Evolutionary conservation across 2,329 filamentous ascomycete genomes (phyloP).

Genomic region (Ceratocystis destructans): DNA sequence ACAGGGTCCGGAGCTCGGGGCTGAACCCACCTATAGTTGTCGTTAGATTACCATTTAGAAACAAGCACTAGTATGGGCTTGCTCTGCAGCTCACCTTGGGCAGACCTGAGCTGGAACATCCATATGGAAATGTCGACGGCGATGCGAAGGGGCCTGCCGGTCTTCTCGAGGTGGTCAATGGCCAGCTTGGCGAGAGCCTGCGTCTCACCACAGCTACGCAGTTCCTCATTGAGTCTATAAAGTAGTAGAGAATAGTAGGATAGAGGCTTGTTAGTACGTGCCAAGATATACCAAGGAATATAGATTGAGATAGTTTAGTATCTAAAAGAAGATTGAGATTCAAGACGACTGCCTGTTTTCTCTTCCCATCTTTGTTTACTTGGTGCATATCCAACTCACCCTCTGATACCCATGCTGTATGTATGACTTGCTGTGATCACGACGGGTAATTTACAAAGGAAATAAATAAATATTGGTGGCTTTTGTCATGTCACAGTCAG

Average conservation of each 20-base stretch:
- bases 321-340: neutral
- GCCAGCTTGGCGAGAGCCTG: conserved; percentile 73
- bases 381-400: conserved; percentile 29
- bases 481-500: no score
- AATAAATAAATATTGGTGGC: no score
- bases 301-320: neutral
- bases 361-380: neutral
- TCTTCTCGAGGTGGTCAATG: conserved; percentile 57
- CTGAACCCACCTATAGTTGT: conserved; percentile 56
- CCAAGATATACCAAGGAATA: neutral
- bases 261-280: conserved; percentile 1
- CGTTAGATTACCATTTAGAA: neutral
- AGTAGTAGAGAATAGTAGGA: no score
- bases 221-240: conserved; percentile 72
- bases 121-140: conserved; percentile 95
- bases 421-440: neutral
- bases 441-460: no score
- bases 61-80: no score
- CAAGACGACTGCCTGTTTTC: no score
- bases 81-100: conserved; percentile 41
- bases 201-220: conserved; percentile 61
- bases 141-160: conserved; percentile 61
- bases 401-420: conserved; percentile 49
- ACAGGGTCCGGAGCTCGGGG: conserved; percentile 78
- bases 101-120: conserved; percentile 86